Base-by-base conservation (phyloP, 2,329 filamentous ascomycete species). In the Sporothrix humicola region DNA sequence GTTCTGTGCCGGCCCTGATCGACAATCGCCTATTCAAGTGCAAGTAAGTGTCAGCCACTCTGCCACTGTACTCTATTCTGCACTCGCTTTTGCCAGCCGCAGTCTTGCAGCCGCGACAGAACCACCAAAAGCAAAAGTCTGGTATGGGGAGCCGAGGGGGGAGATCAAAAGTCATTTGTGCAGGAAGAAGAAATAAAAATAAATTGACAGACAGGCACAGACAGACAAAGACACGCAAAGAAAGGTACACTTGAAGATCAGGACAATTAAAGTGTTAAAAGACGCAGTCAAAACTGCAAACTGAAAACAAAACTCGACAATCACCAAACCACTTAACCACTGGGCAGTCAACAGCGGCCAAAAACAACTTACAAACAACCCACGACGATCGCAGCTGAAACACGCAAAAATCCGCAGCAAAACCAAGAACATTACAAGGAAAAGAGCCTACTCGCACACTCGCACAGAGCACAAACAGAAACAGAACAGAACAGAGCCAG, bases 1-100 rank as follows among this genome's bases (percentile, higher is more conserved):
- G 65, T 63, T 52, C 54, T 73, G 44, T 73, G 74, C 72, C 56
- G 71, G 74, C 69, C 76, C 76, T 77, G 75, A 76, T 76, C 75
- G 74, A 72, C 76, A 75, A 71, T 73, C 74, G 75, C 63, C 61
- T 69, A 68, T 71, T 65, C 52, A 23, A 52, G 37, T 56, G 13
- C 31, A 8, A 37, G 31, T 37, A 37, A 37, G 31, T 37, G 31
- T 37, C 31, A 37, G 31, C 31, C 31, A 37, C 23, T 26, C 23
- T 26, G 23, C 23, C 23, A 26, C 23, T 26, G 23, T 37, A 37
- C 52, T 17, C n/a, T 12, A 23, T 56, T 9, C 52, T 56, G 52
- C 31, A 37, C 31, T 37, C 4, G 7, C 31, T 37, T 37, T 26
- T 44, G 56, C 23, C 26, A 59, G 37, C 17, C 37, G 20, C 20